These are phyloP conservation scores for Bimuria novae-zelandiae DNA, from an alignment of 2,329 filamentous ascomycete species.

Conservation along the genomic window DNA sequence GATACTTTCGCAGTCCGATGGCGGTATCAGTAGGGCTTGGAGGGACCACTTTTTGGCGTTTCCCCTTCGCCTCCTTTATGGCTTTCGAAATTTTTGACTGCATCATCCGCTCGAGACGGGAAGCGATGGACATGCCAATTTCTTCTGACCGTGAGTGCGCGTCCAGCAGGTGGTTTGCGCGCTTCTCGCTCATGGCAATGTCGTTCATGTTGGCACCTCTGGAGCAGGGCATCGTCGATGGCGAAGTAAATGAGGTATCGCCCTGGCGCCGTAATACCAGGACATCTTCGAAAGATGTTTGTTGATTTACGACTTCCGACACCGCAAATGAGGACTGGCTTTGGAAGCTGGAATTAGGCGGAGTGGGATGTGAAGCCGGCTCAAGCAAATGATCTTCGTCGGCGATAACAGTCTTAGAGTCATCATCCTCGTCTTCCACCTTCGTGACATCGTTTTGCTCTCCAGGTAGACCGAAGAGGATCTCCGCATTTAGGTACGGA, in stretches of 20 bases:
- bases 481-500: not conserved
- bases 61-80: not conserved
- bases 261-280: conserved; percentile 29
- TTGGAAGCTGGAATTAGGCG: not conserved
- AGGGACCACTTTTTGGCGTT: not conserved
- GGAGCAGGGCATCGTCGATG: conserved; percentile 23
- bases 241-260: conserved; percentile 24
- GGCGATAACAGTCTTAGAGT: not conserved
- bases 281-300: conserved; percentile 27
- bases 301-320: not conserved
- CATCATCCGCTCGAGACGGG: conserved; percentile 32
- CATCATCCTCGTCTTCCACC: not conserved
- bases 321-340: not conserved
- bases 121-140: conserved; percentile 20
- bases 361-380: not conserved
- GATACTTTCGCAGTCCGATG: conserved; percentile 21
- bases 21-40: conserved; percentile 16
- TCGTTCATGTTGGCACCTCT: conserved; percentile 30
- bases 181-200: conserved; percentile 20
- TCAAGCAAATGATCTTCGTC: not conserved
- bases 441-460: not conserved
- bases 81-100: conserved; percentile 9
- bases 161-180: conserved; percentile 21
- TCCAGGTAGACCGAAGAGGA: not conserved
- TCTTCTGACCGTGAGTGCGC: conserved; percentile 23